These are phyloP conservation scores for Elongisporangium prolatum DNA, from an alignment of 352 stramenopile species.

Conservation along the genomic window DNA sequence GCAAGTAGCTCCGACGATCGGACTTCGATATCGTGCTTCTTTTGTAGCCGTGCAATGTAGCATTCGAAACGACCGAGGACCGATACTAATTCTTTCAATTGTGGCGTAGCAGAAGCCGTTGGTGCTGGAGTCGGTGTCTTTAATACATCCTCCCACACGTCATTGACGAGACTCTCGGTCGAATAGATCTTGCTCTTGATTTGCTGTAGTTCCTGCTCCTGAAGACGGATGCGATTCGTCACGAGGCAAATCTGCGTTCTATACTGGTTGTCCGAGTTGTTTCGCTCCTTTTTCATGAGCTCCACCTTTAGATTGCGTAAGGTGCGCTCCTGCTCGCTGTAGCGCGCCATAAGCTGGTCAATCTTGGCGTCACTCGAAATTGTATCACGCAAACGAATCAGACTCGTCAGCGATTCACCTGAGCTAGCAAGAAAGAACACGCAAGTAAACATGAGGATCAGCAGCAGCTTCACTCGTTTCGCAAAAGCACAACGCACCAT, in stretches of 20 bases:
- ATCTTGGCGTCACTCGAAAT: conserved; percentile 61
- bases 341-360: conserved; percentile 25
- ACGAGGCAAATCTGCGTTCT: conserved; percentile 52
- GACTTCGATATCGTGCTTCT: conserved; percentile 49
- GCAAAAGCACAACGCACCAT: conserved; percentile 31
- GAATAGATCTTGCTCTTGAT: conserved; percentile 46
- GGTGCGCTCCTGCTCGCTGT: conserved; percentile 42
- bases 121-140: conserved; percentile 2
- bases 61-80: conserved; percentile 61
- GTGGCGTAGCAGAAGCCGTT: not conserved
- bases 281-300: conserved; percentile 50
- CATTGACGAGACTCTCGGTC: conserved; percentile 44
- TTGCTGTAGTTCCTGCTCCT: conserved; percentile 60
- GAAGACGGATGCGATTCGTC: conserved; percentile 47
- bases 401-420: conserved; percentile 61
- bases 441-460: too few relatives aligned
- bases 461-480: too few relatives aligned
- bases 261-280: conserved; percentile 40
- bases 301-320: conserved; percentile 63
- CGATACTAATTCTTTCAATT: conserved; percentile 35
- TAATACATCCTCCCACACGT: conserved; percentile 56
- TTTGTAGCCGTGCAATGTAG: conserved; percentile 44
- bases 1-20: conserved; percentile 46
- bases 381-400: conserved; percentile 68
- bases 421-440: conserved; percentile 7